These are phyloP conservation scores for Xylaria intraflava DNA, from an alignment of 495 filamentous ascomycete genomes.

Conservation along the genomic window DNA sequence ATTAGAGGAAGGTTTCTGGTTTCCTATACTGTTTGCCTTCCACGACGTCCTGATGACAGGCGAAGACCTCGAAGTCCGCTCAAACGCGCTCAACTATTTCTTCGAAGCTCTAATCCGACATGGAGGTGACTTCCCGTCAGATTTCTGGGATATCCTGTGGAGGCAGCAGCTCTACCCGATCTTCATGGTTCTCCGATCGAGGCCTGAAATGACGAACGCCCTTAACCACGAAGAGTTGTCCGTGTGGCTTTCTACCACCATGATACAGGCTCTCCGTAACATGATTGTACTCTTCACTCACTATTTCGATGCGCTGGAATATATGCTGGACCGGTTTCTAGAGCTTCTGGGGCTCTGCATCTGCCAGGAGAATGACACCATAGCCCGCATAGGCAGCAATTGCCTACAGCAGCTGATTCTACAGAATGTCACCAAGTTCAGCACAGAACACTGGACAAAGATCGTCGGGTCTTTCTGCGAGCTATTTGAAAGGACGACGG, in stretches of 20 bases:
- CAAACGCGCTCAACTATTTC: conserved; percentile 88
- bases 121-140: conserved; percentile 82
- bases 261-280: conserved; percentile 96
- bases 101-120: conserved; percentile 88
- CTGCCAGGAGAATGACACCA: conserved; percentile 98
- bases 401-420: conserved; percentile 93
- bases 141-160: conserved; percentile 99
- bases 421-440: conserved; percentile 90
- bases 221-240: conserved; percentile 91
- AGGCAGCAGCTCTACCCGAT: conserved; percentile 93
- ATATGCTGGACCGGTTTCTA: conserved; percentile 93
- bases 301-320: conserved; percentile 90
- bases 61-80: conserved; percentile 95
- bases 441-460: conserved; percentile 79
- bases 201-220: conserved; percentile 90
- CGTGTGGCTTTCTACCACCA: conserved; percentile 98
- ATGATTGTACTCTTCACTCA: conserved; percentile 99
- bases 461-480: conserved; percentile 94
- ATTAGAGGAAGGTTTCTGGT: conserved; percentile 96
- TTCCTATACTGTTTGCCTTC: conserved; percentile 94
- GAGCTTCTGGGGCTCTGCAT: conserved; percentile 93
- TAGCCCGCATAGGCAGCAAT: conserved; percentile 95
- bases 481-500: conserved; percentile 89
- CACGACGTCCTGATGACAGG: conserved; percentile 99
- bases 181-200: conserved; percentile 94